Evolutionary conservation across 2,329 filamentous ascomycete species (phyloP).

Genomic region (Exophiala phaeomuriformis): DNA sequence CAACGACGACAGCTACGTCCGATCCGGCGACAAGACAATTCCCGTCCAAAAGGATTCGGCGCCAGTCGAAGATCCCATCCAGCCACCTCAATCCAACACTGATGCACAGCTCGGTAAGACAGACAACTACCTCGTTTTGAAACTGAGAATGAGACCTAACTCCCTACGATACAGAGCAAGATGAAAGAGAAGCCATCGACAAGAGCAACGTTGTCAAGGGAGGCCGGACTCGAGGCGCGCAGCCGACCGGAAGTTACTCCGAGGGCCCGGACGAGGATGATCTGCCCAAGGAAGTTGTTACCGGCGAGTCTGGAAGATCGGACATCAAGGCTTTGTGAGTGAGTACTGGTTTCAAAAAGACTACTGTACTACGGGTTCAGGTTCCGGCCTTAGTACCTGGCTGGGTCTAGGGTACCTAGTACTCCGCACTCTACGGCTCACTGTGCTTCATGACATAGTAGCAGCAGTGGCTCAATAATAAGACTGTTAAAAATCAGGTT

Average conservation of each 20-base stretch:
- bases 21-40: neutral
- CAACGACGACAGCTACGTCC: neutral
- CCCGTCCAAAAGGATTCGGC: neutral
- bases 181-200: constrained; percentile 1
- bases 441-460: too few relatives aligned
- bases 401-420: too few relatives aligned
- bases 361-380: too few relatives aligned
- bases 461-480: too few relatives aligned
- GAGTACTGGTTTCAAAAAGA: too few relatives aligned
- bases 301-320: neutral
- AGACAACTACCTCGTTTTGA: neutral
- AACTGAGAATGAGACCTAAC: too few relatives aligned
- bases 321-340: neutral
- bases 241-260: neutral
- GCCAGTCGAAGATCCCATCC: neutral
- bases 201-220: neutral
- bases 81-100: neutral
- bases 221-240: neutral
- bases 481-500: too few relatives aligned
- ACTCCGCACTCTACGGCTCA: too few relatives aligned
- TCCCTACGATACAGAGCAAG: neutral
- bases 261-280: neutral
- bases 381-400: too few relatives aligned
- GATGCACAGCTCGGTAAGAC: neutral
- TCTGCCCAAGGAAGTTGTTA: neutral